A percentile compares a stretch with the other conserved stretches of the same genome.
phyloP scores from a whole-genome alignment of 495 filamentous ascomycete genomes.

The Penicillium cataractarum region DNA sequence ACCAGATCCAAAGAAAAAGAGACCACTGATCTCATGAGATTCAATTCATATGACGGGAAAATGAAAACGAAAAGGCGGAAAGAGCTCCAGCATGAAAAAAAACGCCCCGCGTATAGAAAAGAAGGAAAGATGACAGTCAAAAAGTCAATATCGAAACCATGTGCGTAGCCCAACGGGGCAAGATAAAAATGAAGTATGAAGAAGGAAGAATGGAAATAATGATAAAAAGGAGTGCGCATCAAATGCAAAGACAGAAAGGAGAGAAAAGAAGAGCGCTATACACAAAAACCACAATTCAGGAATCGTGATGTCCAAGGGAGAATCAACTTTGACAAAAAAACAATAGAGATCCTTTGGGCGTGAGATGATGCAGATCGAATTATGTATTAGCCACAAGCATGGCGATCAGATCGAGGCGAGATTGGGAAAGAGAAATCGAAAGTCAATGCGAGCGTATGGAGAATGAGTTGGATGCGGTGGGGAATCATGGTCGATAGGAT shows the following conservation, averaged over 20 bases:
- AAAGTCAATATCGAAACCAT: background rate
- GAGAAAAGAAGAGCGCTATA: background rate
- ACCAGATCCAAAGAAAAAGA: background rate
- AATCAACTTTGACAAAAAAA: background rate
- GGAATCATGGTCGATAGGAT: background rate
- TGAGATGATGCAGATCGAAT: background rate
- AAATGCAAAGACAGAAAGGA: background rate
- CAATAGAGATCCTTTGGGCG: background rate
- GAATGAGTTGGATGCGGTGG: background rate
- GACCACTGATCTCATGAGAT: slow-evolving; percentile 2
- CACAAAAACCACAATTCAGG: background rate
- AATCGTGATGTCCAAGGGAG: background rate
- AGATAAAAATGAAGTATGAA: background rate
- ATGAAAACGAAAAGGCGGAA: background rate
- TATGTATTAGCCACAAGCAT: background rate
- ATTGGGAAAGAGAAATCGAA: background rate
- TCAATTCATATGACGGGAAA: background rate
- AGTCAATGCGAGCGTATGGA: background rate
- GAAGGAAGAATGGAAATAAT: background rate
- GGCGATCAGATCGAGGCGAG: background rate
- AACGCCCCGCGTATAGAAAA: background rate
- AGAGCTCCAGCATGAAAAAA: background rate
- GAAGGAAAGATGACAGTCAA: background rate
- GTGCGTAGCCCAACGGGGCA: background rate
- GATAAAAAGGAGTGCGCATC: background rate